Base-by-base conservation (phyloP, 768 basidiomycete genomes). In the Termitomyces sp. region DNA sequence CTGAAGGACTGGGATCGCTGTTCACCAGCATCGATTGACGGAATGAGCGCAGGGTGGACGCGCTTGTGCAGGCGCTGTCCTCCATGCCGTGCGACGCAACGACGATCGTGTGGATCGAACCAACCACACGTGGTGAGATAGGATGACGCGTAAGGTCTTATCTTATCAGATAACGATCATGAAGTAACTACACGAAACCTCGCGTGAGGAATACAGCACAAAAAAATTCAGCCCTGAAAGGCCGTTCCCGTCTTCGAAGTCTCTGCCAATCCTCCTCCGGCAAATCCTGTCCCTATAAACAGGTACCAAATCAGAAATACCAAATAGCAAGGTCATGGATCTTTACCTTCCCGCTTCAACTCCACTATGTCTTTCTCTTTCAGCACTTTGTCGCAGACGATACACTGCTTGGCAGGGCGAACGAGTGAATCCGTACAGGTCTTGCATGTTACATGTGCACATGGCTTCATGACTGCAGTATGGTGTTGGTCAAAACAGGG, bases 261-360 rank as follows among this genome's bases (percentile, higher is more conserved):
- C 72, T 96, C 92, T n/a, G 94, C 92, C 61, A 93, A 71, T 6
- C 95, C 95, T n/a, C 95, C 94, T 52, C 91, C 89, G 8, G 95
- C 94, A 66, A 91, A 98, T 0, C 95, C 94, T 10, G 95, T 98
- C 25, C 92, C 91, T 93, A 6, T 34, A 35, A 25, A 32, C 11
- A 34, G 23, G 28, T 0, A 5, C 11, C 6, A 11, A 40, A 19
- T 40, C 14, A 19, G 37, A 19, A 21, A 27, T 12, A 28, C 3
- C 11, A 19, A 30, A 32, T 10, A 5, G 0, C 23, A 43, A 39
- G 5, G 21, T 14, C n/a, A 3, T n/a, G 68, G 3, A 27, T n/a
- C 10, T 79, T 55, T 52, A 86, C 95, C 97, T 81, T 99, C 97
- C 59, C 95, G 81, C 66, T 86, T 86, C 40, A 98, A 69, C 66